These are phyloP conservation scores for Macrolepiota albuminosa DNA, from an alignment of 768 basidiomycete genomes.

Conservation along the genomic window DNA sequence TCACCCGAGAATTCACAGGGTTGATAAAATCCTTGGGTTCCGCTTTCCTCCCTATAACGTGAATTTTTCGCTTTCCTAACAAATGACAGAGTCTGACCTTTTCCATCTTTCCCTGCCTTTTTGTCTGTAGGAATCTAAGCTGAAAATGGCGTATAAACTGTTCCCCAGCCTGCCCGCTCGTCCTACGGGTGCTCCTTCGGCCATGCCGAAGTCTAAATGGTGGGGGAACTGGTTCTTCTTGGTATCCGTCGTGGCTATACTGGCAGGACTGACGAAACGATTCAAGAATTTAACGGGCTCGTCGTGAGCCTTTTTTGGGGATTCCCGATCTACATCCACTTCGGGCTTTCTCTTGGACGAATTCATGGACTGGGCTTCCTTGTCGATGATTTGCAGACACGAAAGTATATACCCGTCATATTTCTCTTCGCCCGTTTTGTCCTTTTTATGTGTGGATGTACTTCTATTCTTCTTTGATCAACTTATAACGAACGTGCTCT, in stretches of 20 bases:
- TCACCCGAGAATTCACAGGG: constrained; percentile 25
- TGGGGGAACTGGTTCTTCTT: constrained; percentile 47
- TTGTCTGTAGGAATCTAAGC: constrained; percentile 24
- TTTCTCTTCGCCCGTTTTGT: background rate
- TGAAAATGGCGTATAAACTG: constrained; percentile 24
- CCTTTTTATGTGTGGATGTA: background rate
- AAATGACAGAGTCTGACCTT: background rate
- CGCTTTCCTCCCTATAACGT: constrained; percentile 63
- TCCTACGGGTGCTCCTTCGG: constrained; percentile 35
- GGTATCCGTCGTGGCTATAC: constrained; percentile 38
- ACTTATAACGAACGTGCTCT: background rate
- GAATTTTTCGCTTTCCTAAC: constrained; percentile 7
- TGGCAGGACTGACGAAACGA: constrained; percentile 38
- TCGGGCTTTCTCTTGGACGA: background rate
- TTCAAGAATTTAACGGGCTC: constrained; percentile 22
- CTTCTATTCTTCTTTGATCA: background rate
- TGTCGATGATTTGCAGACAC: background rate
- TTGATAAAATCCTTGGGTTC: constrained; percentile 43
- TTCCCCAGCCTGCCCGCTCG: constrained; percentile 37
- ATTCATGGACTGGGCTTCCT: background rate
- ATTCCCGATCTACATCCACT: background rate
- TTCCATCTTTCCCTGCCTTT: background rate
- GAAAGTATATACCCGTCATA: background rate
- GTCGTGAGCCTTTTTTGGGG: constrained; percentile 3
- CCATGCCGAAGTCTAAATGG: constrained; percentile 20